Conservation (phyloP, 1,284 basidiomycete species). For the Heterobasidion irregulare region DNA sequence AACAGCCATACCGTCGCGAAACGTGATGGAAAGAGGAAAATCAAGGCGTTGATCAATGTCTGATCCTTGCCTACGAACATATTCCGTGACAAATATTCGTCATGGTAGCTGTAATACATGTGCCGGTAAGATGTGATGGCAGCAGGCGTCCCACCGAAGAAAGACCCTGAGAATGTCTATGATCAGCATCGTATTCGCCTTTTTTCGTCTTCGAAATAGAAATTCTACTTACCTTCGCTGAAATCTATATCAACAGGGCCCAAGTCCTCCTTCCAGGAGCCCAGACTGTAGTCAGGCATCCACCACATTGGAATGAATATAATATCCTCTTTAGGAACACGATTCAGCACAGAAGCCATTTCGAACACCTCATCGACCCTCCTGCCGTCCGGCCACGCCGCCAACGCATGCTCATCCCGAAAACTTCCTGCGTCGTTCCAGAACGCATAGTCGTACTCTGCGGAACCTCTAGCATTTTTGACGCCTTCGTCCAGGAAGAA, state of each 20-base stretch:
- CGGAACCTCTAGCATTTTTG: conserved; percentile 16
- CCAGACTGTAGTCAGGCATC: conserved; percentile 21
- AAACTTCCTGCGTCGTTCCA: conserved; percentile 49
- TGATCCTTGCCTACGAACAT: conserved; percentile 49
- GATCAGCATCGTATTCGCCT: neutral
- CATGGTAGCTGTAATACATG: conserved; percentile 40
- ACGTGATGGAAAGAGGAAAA: conserved; percentile 36
- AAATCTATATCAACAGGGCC: conserved; percentile 38
- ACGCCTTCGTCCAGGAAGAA: conserved; percentile 37
- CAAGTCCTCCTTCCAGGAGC: conserved; percentile 31
- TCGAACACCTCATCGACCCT: conserved; percentile 33
- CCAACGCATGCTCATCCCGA: conserved; percentile 28
- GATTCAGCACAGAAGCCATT: conserved; percentile 15
- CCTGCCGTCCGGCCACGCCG: conserved; percentile 33
- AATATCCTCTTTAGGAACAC: conserved; percentile 24
- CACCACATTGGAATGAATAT: conserved; percentile 35
- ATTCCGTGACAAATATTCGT: conserved; percentile 32
- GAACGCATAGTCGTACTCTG: conserved; percentile 38
- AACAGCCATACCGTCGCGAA: conserved; percentile 29
- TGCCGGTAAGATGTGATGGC: conserved; percentile 33
- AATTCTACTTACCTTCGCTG: conserved; percentile 32
- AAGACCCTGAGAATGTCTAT: conserved; percentile 31
- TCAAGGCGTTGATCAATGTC: conserved; percentile 39
- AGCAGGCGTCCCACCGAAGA: conserved; percentile 39
- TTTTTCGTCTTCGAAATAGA: neutral